phyloP scores from a whole-genome alignment of 495 filamentous ascomycete species.

The Amniculicola lignicola region DNA sequence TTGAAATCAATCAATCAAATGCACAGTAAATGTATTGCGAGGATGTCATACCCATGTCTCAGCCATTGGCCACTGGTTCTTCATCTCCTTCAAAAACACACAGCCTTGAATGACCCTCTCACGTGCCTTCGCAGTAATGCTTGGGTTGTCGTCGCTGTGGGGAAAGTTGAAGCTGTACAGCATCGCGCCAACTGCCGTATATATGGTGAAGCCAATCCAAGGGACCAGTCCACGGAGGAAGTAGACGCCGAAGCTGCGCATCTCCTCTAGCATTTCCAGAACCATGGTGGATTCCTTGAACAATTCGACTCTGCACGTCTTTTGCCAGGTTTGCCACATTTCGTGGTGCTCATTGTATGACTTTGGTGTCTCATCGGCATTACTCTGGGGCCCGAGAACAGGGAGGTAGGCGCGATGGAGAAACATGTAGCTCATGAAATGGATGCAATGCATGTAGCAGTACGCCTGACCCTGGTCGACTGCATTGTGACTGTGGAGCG shows the following conservation, averaged over 20 bases:
- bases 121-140: conserved; percentile 20
- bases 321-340: conserved; percentile 34
- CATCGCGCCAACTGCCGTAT: conserved; percentile 36
- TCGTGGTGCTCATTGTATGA: conserved; percentile 28
- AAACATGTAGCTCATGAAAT: conserved; percentile 37
- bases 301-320: conserved; percentile 26
- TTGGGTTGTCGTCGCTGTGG: conserved; percentile 28
- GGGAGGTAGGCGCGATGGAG: conserved; percentile 36
- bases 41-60: conserved; percentile 32
- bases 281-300: conserved; percentile 33
- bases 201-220: conserved; percentile 40
- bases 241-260: conserved; percentile 37
- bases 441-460: conserved; percentile 37
- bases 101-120: conserved; percentile 33
- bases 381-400: conserved; percentile 30
- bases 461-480: conserved; percentile 37
- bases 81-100: conserved; percentile 37
- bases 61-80: conserved; percentile 37
- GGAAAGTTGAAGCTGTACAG: conserved; percentile 36
- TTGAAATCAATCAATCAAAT: not conserved
- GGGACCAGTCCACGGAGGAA: conserved; percentile 37
- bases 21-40: not conserved
- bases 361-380: conserved; percentile 17
- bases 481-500: conserved; percentile 34
- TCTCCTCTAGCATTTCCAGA: conserved; percentile 39